Conservation (phyloP, 192 early-diverging fungal genomes). For the Linnemannia schmuckeri region DNA sequence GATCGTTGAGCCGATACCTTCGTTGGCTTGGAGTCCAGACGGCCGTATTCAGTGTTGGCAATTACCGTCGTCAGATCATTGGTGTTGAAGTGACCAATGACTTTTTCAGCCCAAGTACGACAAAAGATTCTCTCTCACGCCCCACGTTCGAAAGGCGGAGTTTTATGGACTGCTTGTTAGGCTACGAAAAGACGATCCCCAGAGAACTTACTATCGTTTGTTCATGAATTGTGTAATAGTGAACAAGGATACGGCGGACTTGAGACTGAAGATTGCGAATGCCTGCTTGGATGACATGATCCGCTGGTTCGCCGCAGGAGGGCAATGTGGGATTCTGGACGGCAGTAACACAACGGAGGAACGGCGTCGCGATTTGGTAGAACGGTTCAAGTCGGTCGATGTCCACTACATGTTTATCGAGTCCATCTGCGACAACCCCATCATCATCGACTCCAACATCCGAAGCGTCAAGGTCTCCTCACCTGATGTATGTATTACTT, state of each 20-base stretch:
- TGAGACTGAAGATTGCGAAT: constrained; percentile 69
- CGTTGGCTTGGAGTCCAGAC: constrained; percentile 95
- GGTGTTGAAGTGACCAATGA: constrained; percentile 68
- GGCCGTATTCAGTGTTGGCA: constrained; percentile 95
- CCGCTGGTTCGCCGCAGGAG: constrained; percentile 73
- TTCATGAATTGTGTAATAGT: constrained; percentile 23
- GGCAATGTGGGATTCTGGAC: constrained; percentile 85
- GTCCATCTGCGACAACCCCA: constrained; percentile 69
- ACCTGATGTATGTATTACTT: constrained; percentile 69
- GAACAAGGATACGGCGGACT: constrained; percentile 59
- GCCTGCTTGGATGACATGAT: constrained; percentile 81
- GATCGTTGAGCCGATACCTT: constrained; percentile 89
- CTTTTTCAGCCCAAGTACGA: constrained; percentile 84
- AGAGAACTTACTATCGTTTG: not conserved
- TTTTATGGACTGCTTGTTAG: not conserved
- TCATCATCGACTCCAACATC: constrained; percentile 82
- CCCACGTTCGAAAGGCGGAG: not conserved
- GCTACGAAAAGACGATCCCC: not conserved
- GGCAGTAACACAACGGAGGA: constrained; percentile 79
- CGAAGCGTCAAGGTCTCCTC: constrained; percentile 84
- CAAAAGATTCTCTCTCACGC: too few species aligned
- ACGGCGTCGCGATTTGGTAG: constrained; percentile 68
- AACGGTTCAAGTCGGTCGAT: constrained; percentile 63
- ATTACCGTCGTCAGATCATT: constrained; percentile 90
- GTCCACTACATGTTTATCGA: constrained; percentile 67